phyloP scores from a whole-genome alignment of 2,329 filamentous ascomycete genomes.

The Xylaria arbuscula region DNA sequence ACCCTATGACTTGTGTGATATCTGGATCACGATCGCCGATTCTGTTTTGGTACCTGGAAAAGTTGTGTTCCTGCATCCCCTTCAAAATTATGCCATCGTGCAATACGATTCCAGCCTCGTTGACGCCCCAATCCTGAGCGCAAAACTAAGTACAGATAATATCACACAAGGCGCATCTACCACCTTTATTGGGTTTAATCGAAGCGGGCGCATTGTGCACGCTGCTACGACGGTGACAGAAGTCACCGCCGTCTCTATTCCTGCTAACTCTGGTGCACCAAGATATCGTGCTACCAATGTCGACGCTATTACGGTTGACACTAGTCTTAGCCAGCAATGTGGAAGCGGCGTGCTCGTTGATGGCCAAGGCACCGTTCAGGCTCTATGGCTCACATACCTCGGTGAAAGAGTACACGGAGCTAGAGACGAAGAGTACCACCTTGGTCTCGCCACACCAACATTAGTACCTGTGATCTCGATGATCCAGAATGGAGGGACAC shows the following conservation, averaged over 20 bases:
- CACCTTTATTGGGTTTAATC: conserved; percentile 98
- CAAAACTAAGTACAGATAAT: conserved; percentile 80
- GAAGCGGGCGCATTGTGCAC: conserved; percentile 92
- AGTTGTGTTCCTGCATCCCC: conserved; percentile 92
- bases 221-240: conserved; percentile 95
- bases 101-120: conserved; percentile 94
- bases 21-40: conserved; percentile 94
- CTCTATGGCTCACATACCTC: conserved; percentile 95
- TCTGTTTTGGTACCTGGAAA: conserved; percentile 95
- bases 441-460: conserved; percentile 89
- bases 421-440: conserved; percentile 95
- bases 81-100: conserved; percentile 96
- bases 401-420: conserved; percentile 86
- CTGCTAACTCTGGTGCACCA: conserved; percentile 89
- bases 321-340: conserved; percentile 88
- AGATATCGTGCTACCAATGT: conserved; percentile 95
- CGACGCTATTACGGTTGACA: conserved; percentile 97
- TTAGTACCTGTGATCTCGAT: conserved; percentile 88
- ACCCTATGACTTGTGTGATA: conserved; percentile 96
- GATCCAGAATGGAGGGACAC: conserved; percentile 82
- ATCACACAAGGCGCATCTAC: conserved; percentile 95
- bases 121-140: conserved; percentile 91
- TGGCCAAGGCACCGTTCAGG: conserved; percentile 91
- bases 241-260: conserved; percentile 96
- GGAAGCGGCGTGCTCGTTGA: conserved; percentile 92